phyloP scores from a whole-genome alignment of 2,329 filamentous ascomycete genomes.

The Coniochaeta ligniaria region DNA sequence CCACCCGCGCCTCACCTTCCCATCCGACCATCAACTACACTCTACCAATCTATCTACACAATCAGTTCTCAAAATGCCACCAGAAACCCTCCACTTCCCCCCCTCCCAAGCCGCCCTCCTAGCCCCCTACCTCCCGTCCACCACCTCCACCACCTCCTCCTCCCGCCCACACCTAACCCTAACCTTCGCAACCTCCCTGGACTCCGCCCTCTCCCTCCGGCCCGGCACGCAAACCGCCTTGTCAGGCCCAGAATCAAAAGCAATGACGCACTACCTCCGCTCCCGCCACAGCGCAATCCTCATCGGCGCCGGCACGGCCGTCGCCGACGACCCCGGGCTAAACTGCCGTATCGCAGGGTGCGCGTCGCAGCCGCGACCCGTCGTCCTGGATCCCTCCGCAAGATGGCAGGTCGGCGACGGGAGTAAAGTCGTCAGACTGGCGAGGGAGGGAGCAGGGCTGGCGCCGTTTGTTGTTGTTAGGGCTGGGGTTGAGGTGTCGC shows the following conservation, averaged over 20 bases:
- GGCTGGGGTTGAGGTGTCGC: slow-evolving; percentile 32
- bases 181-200: slow-evolving; percentile 87
- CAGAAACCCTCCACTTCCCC: slow-evolving; percentile 10
- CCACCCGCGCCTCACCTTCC: too few relatives aligned
- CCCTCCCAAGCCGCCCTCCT: slow-evolving; percentile 13
- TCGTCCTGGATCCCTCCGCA: slow-evolving; percentile 73
- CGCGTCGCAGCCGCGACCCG: slow-evolving; percentile 62
- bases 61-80: not conserved
- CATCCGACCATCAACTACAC: too few relatives aligned
- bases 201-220: slow-evolving; percentile 68
- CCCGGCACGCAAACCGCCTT: slow-evolving; percentile 77
- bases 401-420: slow-evolving; percentile 58
- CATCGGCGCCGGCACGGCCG: slow-evolving; percentile 75
- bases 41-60: not conserved
- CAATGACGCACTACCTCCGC: slow-evolving; percentile 90
- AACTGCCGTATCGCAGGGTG: slow-evolving; percentile 63
- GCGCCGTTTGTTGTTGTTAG: slow-evolving; percentile 67
- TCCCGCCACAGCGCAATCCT: slow-evolving; percentile 77
- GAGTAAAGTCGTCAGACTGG: slow-evolving; percentile 61
- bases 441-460: slow-evolving; percentile 56
- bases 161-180: slow-evolving; percentile 58
- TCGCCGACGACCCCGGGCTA: slow-evolving; percentile 77
- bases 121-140: slow-evolving; percentile 5
- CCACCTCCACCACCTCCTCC: not conserved
- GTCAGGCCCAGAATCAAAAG: slow-evolving; percentile 76